Percentiles rank a stretch among this genome's conserved stretches.
Evolutionary conservation across 2,329 filamentous ascomycete genomes (phyloP).

Genomic region (Biscogniauxia mediterranea): DNA sequence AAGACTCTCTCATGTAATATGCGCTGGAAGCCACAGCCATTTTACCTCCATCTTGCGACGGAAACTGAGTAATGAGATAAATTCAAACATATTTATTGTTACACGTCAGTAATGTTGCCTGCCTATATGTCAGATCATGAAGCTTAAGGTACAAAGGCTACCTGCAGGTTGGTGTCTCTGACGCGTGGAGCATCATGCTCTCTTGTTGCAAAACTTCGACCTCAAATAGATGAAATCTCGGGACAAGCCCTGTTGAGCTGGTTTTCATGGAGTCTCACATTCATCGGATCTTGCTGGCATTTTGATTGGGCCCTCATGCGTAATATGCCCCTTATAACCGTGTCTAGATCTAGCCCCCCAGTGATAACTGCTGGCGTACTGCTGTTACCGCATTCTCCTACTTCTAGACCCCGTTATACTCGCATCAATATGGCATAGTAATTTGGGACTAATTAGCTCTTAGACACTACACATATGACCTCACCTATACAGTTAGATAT

Average conservation of each 20-base stretch:
- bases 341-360: neutral
- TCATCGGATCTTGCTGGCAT: neutral
- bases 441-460: neutral
- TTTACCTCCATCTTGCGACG: neutral
- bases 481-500: neutral
- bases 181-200: neutral
- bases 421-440: neutral
- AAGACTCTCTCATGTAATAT: slow-evolving; percentile 11
- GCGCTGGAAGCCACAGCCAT: slow-evolving; percentile 12
- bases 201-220: neutral
- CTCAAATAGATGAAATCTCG: neutral
- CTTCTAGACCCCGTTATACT: neutral
- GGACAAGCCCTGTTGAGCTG: neutral
- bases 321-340: neutral
- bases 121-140: slow-evolving; percentile 5
- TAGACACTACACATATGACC: neutral
- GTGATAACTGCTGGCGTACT: neutral
- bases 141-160: neutral
- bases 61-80: neutral
- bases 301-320: neutral
- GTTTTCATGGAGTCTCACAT: neutral
- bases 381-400: neutral
- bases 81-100: neutral
- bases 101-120: neutral
- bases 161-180: neutral